phyloP scores from a whole-genome alignment of 257 asterid species.

The Nicotiana paniculata region DNA sequence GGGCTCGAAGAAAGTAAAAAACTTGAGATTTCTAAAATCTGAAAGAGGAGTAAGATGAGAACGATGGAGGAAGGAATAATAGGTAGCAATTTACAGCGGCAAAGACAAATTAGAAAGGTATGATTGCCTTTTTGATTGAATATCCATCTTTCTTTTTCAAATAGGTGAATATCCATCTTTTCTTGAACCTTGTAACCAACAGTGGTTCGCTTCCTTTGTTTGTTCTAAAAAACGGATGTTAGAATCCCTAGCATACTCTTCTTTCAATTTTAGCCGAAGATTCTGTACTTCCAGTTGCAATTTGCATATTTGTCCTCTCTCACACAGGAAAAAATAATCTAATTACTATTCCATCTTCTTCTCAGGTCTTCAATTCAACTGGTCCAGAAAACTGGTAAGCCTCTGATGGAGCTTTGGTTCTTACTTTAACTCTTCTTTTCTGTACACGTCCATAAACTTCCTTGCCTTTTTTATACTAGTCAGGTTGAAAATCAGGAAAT shows the following conservation, averaged over 20 bases:
- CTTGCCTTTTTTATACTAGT: background rate
- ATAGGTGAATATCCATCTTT: background rate
- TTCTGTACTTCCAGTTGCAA: background rate
- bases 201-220: background rate
- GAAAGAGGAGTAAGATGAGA: background rate
- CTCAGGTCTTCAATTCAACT: background rate
- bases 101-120: background rate
- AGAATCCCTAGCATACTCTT: background rate
- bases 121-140: background rate
- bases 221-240: background rate
- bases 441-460: background rate
- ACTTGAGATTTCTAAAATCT: background rate
- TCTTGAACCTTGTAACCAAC: background rate
- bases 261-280: background rate
- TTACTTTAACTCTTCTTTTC: background rate
- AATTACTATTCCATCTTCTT: background rate
- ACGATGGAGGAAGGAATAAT: background rate
- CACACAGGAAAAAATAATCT: background rate
- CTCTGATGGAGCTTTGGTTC: constrained; percentile 2
- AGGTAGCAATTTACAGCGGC: background rate
- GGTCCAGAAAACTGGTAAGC: background rate
- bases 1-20: background rate
- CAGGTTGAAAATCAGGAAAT: background rate
- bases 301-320: background rate
- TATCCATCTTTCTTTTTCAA: background rate